Evolutionary conservation across 2,329 filamentous ascomycete genomes (phyloP), one percentile per base, ranked within the genome.

Genomic region (Ceratocystis cacaofunesta): DNA sequence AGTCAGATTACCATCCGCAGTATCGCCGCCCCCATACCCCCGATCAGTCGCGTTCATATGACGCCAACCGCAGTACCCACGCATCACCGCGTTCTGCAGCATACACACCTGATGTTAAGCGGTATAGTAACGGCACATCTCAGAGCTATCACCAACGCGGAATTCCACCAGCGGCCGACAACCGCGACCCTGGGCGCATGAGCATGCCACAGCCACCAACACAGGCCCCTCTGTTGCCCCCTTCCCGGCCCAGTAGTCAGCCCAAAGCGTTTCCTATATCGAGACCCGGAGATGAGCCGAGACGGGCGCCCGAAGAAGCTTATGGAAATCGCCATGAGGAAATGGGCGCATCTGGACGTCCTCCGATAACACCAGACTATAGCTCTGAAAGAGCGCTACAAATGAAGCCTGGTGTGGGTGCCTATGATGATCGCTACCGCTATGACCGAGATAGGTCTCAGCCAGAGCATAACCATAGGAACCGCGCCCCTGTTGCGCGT

Each of bases 1-100:
- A 52, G 0, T 74, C 82, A 68, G 85, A 88, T 19, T 87, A 87
- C 68, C 77, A 76, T 63, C 79, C 81, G 4, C 66, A 67, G 28
- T 87, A 82, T 72, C 80, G 86, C 68, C 80, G 87, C 68, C 87
- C 87, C 1, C 85, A 88, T 66, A 90, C 87, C 0, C 88, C 88
- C n/a, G 87, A 90, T 57, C 84, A 85, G 68, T 78, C 80, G 60
- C 79, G 82, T 70, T 76, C 77, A 65, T 83, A 84, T 75, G 78
- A 78, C 68, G 76, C 75, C 48, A 75, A 80, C 70, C 76, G 75
- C 28, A 74, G 75, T 68, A 71, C 76, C 2, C 77, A 76, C 17
- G 77, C 76, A 3, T 82, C 82, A 15, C 80, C 80, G 5, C 76
- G 80, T 69, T 58, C 52, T 2, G 76, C 75, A 64, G 73, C 77